These are phyloP conservation scores for Colletotrichum sp. DNA, from an alignment of 2,329 filamentous ascomycete species.

Conservation along the genomic window DNA sequence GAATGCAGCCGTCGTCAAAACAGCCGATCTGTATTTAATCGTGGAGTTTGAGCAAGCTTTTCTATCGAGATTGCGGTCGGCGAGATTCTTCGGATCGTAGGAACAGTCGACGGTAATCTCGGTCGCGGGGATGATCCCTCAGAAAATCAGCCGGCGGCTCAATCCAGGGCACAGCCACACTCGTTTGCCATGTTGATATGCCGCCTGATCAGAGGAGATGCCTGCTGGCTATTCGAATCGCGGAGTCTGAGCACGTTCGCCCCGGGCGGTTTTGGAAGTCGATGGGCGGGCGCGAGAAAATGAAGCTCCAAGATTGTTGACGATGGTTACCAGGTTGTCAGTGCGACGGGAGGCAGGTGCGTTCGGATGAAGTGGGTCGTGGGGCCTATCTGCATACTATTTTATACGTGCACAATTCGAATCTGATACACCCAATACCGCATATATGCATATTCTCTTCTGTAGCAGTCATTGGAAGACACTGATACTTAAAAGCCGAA, in stretches of 20 bases:
- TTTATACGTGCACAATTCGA: accelerated
- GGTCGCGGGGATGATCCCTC: neutral
- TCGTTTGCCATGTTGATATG: neutral
- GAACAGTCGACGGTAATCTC: neutral
- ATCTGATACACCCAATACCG: accelerated
- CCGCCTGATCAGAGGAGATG: neutral
- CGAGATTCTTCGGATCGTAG: neutral
- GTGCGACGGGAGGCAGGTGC: neutral
- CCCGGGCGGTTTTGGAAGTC: neutral
- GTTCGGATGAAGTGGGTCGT: neutral
- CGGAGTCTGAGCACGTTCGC: neutral
- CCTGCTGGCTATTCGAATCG: neutral
- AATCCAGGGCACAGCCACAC: neutral
- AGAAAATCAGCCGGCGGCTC: neutral
- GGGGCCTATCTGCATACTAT: accelerated
- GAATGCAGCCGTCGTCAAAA: neutral
- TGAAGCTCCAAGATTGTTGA: neutral
- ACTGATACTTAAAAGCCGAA: accelerated
- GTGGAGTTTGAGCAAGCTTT: neutral
- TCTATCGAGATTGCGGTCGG: neutral
- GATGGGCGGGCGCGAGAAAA: neutral
- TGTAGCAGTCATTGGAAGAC: accelerated
- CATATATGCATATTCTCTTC: neutral
- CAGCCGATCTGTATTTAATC: neutral
- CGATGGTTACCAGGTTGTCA: neutral